These are phyloP conservation scores for Volvox reticuliferus DNA, from an alignment of 139 green algal genomes.

Conservation along the genomic window DNA sequence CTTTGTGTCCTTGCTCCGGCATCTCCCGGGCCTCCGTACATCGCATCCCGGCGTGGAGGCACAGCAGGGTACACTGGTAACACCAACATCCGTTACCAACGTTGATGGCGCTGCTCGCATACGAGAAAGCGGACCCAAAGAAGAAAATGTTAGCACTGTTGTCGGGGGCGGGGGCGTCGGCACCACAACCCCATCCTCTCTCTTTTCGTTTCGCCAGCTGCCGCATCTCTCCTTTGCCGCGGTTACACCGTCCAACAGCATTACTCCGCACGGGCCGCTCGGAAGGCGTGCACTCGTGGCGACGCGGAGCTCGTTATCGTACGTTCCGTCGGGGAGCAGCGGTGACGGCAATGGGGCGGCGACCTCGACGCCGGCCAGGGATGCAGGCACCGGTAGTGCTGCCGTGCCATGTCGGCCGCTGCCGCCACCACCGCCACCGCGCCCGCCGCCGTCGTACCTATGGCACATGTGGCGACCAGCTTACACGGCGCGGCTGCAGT, in stretches of 20 bases:
- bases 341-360: neutral
- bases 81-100: neutral
- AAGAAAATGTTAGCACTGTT: neutral
- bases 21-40: constrained; percentile 22
- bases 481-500: constrained; percentile 67
- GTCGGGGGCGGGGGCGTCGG: neutral
- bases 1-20: constrained; percentile 32
- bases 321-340: neutral
- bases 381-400: neutral
- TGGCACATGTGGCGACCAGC: constrained; percentile 57
- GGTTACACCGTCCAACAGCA: neutral
- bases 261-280: neutral
- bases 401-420: neutral
- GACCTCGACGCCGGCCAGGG: neutral
- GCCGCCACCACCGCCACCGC: constrained; percentile 24
- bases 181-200: neutral
- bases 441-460: constrained; percentile 35
- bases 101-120: neutral
- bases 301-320: neutral
- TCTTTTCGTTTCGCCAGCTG: constrained; percentile 33
- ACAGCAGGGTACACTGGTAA: neutral
- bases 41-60: neutral
- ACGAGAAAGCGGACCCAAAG: neutral
- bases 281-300: neutral
- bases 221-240: constrained; percentile 5